phyloP scores from a whole-genome alignment of 805 yeast genomes.

The Babjeviella inositovora region DNA sequence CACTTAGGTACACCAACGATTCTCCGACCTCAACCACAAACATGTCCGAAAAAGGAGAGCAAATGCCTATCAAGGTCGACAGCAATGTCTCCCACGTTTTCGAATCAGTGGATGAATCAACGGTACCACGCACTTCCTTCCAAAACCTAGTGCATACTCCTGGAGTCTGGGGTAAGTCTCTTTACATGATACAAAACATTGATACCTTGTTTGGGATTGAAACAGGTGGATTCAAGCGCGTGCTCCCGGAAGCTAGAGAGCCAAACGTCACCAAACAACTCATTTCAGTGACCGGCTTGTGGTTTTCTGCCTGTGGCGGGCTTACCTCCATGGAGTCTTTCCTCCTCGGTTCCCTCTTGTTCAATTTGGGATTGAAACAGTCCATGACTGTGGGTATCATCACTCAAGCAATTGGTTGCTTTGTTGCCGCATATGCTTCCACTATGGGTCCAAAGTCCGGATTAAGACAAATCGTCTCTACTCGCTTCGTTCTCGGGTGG shows the following conservation, averaged over 20 bases:
- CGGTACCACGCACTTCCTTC: too few relatives aligned
- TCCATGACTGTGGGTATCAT: slow-evolving; percentile 44
- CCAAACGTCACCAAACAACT: slow-evolving; percentile 11
- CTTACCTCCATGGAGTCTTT: slow-evolving; percentile 81
- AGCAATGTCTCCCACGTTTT: too few relatives aligned
- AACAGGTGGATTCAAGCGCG: slow-evolving; percentile 19
- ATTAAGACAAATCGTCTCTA: slow-evolving; percentile 75
- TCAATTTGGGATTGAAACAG: slow-evolving; percentile 52
- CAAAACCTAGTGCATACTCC: too few relatives aligned
- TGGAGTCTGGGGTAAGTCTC: too few relatives aligned
- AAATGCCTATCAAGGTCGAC: too few relatives aligned
- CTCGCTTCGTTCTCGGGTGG: slow-evolving; percentile 73
- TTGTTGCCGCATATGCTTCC: slow-evolving; percentile 70
- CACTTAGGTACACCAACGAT: too few relatives aligned
- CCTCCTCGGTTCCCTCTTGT: slow-evolving; percentile 59
- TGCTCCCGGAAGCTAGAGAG: slow-evolving; percentile 16
- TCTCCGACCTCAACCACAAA: too few relatives aligned
- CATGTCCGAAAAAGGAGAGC: too few relatives aligned
- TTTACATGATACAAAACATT: too few relatives aligned
- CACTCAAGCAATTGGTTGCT: slow-evolving; percentile 55
- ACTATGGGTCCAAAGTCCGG: slow-evolving; percentile 88
- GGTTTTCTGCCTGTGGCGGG: slow-evolving; percentile 82
- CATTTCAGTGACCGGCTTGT: slow-evolving; percentile 46
- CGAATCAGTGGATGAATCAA: too few relatives aligned
- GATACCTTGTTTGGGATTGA: slow-evolving; percentile 21